Base-by-base conservation (phyloP, 257 asterid genomes). In the Penstemon newberryi region DNA sequence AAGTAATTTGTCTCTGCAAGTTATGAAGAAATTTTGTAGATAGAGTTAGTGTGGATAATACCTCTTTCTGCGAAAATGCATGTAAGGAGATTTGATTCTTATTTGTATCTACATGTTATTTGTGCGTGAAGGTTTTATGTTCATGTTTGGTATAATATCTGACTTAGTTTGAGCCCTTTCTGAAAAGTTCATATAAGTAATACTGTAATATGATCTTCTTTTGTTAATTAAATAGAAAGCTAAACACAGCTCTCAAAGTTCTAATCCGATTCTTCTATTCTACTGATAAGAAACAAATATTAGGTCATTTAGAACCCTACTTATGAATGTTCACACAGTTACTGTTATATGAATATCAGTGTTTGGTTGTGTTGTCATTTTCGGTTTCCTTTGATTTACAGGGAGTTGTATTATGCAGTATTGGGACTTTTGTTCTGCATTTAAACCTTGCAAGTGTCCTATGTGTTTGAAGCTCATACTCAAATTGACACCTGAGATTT, bases 321-420 rank as follows among this genome's bases (percentile, higher is more conserved):
- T 8, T n/a, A n/a, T 36, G 5, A 42, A 40, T 61, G 18, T 49
- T 44, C 42, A 7, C 33, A 33, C 5, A 40, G 7, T 37, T 5
- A 47, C 46, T 64, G 50, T 51, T 50, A 37, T 56, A 8, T 25
- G 33, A 25, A 2, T 25, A 25, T 25, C 33, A 25, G 33, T 25
- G 33, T 25, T 25, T 25, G 33, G 1, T 25, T 25, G 33, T 25
- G 33, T 25, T 25, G 0, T 25, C 33, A 25, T 25, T 25, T 25
- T 25, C 33, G 33, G 33, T 12, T 61, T 55, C 59, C 57, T 59
- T 5, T 77, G 52, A 13, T 42, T 65, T 74, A 3, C 76, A 89
- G 96, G 96, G 49, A 83, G 89, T 59, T 89, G 94, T 72, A 85
- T 86, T 75, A 75, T 89, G 81, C 91, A 86, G 76, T 89, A 86